Percentiles rank a stretch among this genome's conserved stretches.
Conservation (phyloP, 2,329 filamentous ascomycete species). For the Colletotrichum sansevieriae region DNA sequence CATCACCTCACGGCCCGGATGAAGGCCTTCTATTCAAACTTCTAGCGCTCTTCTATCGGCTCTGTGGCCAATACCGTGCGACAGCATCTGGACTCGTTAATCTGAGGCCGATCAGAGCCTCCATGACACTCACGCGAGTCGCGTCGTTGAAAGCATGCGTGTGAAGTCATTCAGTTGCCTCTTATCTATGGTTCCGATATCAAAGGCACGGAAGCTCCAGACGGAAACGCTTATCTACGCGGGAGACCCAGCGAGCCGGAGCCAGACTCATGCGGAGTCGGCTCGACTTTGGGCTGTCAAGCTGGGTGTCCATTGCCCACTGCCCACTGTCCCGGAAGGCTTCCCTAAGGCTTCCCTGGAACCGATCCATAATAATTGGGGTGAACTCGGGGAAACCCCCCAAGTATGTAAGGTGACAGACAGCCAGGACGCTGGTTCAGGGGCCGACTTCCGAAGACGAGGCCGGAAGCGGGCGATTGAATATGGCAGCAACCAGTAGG, state of each 20-base stretch:
- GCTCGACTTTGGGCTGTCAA: conserved; percentile 2
- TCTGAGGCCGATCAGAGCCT: conserved; percentile 11
- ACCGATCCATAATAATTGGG: conserved; percentile 16
- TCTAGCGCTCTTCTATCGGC: conserved; percentile 36
- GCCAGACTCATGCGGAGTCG: conserved; percentile 12
- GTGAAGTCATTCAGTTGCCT: conserved; percentile 15
- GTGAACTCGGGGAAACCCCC: conserved; percentile 30
- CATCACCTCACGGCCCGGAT: conserved; percentile 3
- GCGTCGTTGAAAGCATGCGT: conserved; percentile 13
- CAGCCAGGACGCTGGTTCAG: conserved; percentile 14
- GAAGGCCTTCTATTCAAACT: conserved; percentile 24
- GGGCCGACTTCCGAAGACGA: conserved; percentile 7
- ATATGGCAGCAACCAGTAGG: not conserved
- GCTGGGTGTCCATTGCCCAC: not conserved
- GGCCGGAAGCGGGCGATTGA: conserved; percentile 12
- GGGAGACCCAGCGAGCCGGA: conserved; percentile 3
- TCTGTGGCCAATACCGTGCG: conserved; percentile 13
- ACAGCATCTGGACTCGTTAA: conserved; percentile 27
- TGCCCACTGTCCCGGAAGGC: conserved; percentile 12
- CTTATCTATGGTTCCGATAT: conserved; percentile 32
- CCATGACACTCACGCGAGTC: conserved; percentile 32
- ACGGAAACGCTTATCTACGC: conserved; percentile 37
- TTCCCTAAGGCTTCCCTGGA: not conserved
- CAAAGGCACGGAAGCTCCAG: conserved; percentile 19
- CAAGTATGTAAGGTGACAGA: conserved; percentile 27